Conservation (phyloP, 202 grass and related monocot species). For the Elaeis oleifera region DNA sequence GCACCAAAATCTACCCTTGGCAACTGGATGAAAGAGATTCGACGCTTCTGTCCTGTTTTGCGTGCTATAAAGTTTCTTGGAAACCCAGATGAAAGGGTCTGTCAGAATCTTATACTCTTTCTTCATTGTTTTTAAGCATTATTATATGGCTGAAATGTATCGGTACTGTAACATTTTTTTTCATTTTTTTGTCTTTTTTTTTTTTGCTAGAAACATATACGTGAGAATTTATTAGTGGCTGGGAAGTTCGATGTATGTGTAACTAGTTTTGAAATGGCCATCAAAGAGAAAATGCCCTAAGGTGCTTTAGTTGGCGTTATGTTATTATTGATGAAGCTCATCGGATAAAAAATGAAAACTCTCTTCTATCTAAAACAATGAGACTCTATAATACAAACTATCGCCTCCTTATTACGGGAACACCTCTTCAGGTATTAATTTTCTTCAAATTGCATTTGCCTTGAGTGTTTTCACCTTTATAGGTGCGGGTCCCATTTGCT, state of each 20-base stretch:
- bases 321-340: constrained; percentile 82
- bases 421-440: constrained; percentile 57
- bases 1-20: constrained; percentile 81
- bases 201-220: constrained; percentile 53
- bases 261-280: constrained; percentile 80
- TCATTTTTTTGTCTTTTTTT: constrained; percentile 2
- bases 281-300: constrained; percentile 76
- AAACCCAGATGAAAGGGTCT: constrained; percentile 65
- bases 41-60: constrained; percentile 65
- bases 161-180: no score
- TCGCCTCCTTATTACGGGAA: constrained; percentile 60
- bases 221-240: constrained; percentile 54
- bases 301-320: constrained; percentile 70
- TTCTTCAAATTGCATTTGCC: background rate
- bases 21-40: constrained; percentile 75
- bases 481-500: no score
- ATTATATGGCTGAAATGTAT: background rate
- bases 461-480: no score
- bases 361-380: constrained; percentile 82
- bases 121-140: background rate
- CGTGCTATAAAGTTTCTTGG: constrained; percentile 64
- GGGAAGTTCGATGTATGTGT: constrained; percentile 72
- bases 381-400: constrained; percentile 71
- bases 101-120: constrained; percentile 6
- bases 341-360: constrained; percentile 76